Base-by-base conservation (phyloP, 169 alveolate genomes). In the Eimeria maxima region DNA sequence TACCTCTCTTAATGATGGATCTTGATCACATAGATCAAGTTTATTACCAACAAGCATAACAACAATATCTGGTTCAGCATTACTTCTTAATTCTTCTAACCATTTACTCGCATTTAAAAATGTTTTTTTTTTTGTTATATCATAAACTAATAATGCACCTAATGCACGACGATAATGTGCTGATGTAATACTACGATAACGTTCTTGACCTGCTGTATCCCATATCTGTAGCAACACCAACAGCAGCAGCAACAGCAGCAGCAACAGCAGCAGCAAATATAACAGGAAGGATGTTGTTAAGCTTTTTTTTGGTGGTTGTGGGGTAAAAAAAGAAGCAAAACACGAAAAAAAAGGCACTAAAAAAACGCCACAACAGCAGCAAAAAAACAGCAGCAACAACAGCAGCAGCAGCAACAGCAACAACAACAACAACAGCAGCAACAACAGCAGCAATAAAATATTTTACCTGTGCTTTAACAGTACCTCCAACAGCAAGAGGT, bases 11-110 rank as follows among this genome's bases (percentile, higher is more conserved):
- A 96, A 96, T 38, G 97, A 95, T 50, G 99, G 98, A 94, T 98
- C 99, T 50, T 98, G 97, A 47, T 98, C 99, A 73, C 98, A 98
- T 65, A 99, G 97, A 96, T 99, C 99, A n/a, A 99, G 98, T 97
- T 99, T 99, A 97, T 99, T 99, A 60, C 99, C 99, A 10, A 99
- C 99, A 63, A 99, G 98, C 98, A 99, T 98, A 44, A 99, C 98
- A 29, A 99, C 99, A 71, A 99, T 99, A 95, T 99, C 99, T 20
- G 99, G 99, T 93, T 99, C 99, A 0, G 99, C 99, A 88, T 99
- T 98, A 94, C 98, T 99, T 94, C 99, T 97, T 67, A 99, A 98
- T 96, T 99, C 99, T 93, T 99, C 99, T 94, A 99, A 97, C 99
- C 99, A 97, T 97, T 98, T 98, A 42, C 98, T 95, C 87, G 98